Evolutionary conservation across 1,284 basidiomycete species (phyloP).

Genomic region (Sporisorium exsertum): DNA sequence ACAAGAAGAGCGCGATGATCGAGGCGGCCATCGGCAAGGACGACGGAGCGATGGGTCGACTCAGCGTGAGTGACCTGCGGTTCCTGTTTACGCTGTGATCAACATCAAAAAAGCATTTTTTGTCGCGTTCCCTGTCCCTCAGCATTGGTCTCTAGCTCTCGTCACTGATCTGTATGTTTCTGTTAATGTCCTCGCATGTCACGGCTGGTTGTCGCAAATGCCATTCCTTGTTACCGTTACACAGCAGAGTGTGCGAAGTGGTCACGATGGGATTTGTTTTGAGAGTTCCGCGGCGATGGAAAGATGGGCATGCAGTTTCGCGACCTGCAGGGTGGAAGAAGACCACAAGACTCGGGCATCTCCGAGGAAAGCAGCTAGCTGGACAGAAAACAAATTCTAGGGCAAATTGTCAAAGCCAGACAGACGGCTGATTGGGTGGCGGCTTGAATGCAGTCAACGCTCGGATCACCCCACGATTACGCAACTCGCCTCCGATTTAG

Average conservation of each 20-base stretch:
- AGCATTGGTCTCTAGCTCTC: neutral
- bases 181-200: constrained; percentile 12
- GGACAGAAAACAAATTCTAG: neutral
- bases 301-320: neutral
- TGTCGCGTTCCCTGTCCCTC: too few species aligned
- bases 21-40: constrained; percentile 68
- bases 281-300: neutral
- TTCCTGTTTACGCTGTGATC: constrained; percentile 64
- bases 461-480: neutral
- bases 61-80: constrained; percentile 65
- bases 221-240: neutral
- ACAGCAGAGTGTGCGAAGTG: neutral
- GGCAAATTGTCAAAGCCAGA: constrained; percentile 14
- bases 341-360: constrained; percentile 14
- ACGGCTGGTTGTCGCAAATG: constrained; percentile 11
- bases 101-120: neutral
- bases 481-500: neutral
- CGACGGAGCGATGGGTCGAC: constrained; percentile 67
- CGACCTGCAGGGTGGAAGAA: neutral
- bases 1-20: constrained; percentile 80
- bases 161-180: neutral
- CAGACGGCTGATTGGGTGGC: constrained; percentile 19
- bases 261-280: neutral
- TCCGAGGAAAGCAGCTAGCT: too few species aligned
- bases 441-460: neutral